phyloP scores from a whole-genome alignment of 805 yeast genomes.

The Kluyveromyces nonfermentans region DNA sequence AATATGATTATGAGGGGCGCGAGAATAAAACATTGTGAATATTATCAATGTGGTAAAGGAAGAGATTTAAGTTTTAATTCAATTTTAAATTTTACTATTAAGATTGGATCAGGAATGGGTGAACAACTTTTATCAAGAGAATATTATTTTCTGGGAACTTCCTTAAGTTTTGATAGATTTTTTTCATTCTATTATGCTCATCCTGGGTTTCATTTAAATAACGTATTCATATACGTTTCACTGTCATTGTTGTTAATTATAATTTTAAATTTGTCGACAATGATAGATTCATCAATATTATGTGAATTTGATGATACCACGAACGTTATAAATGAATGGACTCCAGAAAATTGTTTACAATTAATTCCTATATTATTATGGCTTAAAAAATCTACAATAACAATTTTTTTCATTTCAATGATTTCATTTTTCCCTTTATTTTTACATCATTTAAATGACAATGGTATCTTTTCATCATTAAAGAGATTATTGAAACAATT shows the following conservation, averaged over 20 bases:
- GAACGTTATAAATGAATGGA: slow-evolving; percentile 52
- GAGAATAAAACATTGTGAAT: slow-evolving; percentile 75
- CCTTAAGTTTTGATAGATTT: slow-evolving; percentile 68
- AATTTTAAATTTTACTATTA: slow-evolving; percentile 70
- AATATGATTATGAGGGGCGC: slow-evolving; percentile 72
- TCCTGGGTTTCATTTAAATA: slow-evolving; percentile 78
- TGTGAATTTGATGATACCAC: slow-evolving; percentile 51
- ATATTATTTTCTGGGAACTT: slow-evolving; percentile 69
- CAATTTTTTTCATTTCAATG: slow-evolving; percentile 65
- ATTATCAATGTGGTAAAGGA: slow-evolving; percentile 80
- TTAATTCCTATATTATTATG: slow-evolving; percentile 63
- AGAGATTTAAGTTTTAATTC: slow-evolving; percentile 80
- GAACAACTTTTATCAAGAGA: slow-evolving; percentile 80
- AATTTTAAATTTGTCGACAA: slow-evolving; percentile 50
- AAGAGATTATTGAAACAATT: slow-evolving; percentile 58
- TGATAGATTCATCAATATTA: slow-evolving; percentile 50
- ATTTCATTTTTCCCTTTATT: slow-evolving; percentile 67
- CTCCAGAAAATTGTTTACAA: slow-evolving; percentile 64
- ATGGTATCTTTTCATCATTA: slow-evolving; percentile 63
- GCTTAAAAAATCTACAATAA: slow-evolving; percentile 63
- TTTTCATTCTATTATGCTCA: slow-evolving; percentile 77
- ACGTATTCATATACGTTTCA: slow-evolving; percentile 63
- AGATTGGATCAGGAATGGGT: slow-evolving; percentile 88
- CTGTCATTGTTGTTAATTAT: slow-evolving; percentile 53
- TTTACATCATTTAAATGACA: slow-evolving; percentile 68